phyloP scores from a whole-genome alignment of 2,329 filamentous ascomycete genomes.

The Herpomyces periplanetae region DNA sequence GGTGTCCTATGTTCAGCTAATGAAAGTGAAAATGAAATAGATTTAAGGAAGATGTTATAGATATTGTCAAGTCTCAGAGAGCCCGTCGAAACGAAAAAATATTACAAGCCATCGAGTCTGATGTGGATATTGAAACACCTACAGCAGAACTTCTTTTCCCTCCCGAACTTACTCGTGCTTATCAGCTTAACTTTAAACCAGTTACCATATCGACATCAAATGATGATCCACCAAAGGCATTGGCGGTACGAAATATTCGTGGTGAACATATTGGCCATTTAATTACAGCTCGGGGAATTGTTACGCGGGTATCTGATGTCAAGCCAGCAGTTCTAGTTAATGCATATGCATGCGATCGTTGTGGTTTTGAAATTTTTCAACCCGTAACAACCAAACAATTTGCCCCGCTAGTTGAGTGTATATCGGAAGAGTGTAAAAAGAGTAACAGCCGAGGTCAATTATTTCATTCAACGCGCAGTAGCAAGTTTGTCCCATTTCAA shows the following conservation, averaged over 20 bases:
- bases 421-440: conserved; percentile 49
- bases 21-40: conserved; percentile 10
- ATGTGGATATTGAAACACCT: conserved; percentile 18
- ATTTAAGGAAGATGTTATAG: conserved; percentile 88
- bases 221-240: conserved; percentile 14
- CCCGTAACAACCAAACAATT: conserved; percentile 69
- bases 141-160: conserved; percentile 43
- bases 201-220: conserved; percentile 26
- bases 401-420: conserved; percentile 46
- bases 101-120: conserved; percentile 3
- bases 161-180: conserved; percentile 57
- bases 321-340: conserved; percentile 94
- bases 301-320: conserved; percentile 79
- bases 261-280: conserved; percentile 71
- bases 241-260: conserved; percentile 71
- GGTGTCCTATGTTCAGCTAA: conserved; percentile 1
- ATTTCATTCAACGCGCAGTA: conserved; percentile 71
- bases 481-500: conserved; percentile 87
- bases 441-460: conserved; percentile 82
- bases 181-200: conserved; percentile 86
- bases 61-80: conserved; percentile 60
- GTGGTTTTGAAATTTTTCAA: conserved; percentile 89
- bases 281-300: conserved; percentile 74
- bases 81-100: background rate
- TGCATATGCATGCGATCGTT: conserved; percentile 85